phyloP scores from a whole-genome alignment of 1,284 basidiomycete species.

The Thecaphora thlaspeos region DNA sequence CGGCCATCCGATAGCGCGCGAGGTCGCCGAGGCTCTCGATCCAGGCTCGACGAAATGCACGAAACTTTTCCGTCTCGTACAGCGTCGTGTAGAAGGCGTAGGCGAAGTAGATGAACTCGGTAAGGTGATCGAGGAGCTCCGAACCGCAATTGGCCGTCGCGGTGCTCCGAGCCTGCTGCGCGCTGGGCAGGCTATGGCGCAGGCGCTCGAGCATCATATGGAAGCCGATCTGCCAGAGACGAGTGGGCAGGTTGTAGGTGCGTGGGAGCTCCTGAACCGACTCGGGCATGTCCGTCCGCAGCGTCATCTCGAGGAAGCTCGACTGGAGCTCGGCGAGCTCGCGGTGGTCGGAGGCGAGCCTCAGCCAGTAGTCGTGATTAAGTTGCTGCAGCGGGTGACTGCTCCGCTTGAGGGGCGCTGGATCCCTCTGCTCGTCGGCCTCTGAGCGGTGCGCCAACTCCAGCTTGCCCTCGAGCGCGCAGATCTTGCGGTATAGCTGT shows the following conservation, averaged over 20 bases:
- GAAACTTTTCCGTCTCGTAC: constrained; percentile 75
- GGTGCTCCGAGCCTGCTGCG: constrained; percentile 5
- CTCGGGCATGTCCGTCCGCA: constrained; percentile 80
- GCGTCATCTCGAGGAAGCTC: constrained; percentile 78
- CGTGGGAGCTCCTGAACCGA: constrained; percentile 83
- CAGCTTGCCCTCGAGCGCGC: constrained; percentile 70
- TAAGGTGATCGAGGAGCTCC: constrained; percentile 68
- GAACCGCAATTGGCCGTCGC: constrained; percentile 1
- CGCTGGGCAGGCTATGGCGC: constrained; percentile 68
- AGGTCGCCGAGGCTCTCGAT: constrained; percentile 94
- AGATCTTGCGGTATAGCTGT: constrained; percentile 74
- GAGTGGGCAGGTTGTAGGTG: constrained; percentile 90
- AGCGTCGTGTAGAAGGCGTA: constrained; percentile 91
- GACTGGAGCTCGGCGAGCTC: constrained; percentile 87
- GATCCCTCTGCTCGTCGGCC: constrained; percentile 3
- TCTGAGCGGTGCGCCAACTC: constrained; percentile 60
- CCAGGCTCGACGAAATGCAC: constrained; percentile 77
- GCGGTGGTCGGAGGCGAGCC: constrained; percentile 30
- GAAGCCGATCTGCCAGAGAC: constrained; percentile 89
- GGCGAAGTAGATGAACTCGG: constrained; percentile 89
- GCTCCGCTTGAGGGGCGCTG: constrained; percentile 14
- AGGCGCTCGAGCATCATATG: constrained; percentile 85
- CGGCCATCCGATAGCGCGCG: constrained; percentile 88
- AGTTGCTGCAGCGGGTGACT: constrained; percentile 18
- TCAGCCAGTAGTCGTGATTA: constrained; percentile 40